A percentile compares a stretch with the other conserved stretches of the same genome.
phyloP scores from a whole-genome alignment of 148 eudicot species.

The Heliamphora exappendiculata region DNA sequence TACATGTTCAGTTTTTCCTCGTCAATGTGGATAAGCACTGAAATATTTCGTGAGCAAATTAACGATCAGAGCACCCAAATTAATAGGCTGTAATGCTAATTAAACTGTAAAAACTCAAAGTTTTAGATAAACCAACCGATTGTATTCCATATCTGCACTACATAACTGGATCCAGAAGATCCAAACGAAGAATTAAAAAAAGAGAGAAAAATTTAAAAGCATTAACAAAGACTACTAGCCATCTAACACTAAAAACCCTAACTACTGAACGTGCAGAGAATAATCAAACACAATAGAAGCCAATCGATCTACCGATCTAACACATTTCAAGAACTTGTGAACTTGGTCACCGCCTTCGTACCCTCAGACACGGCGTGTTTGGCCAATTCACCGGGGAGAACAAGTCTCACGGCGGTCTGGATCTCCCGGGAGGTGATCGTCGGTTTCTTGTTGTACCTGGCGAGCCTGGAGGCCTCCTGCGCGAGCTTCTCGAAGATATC shows the following conservation, averaged over 20 bases:
- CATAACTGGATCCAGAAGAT: neutral
- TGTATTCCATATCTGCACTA: constrained; percentile 7
- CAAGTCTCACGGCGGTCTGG: constrained; percentile 39
- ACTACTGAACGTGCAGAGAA: neutral
- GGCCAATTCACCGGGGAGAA: constrained; percentile 24
- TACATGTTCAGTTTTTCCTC: no score
- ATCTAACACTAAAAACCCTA: neutral
- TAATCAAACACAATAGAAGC: neutral
- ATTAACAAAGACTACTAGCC: neutral
- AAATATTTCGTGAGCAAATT: no score
- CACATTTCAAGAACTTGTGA: constrained; percentile 17
- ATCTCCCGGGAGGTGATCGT: constrained; percentile 37
- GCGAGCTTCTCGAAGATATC: constrained; percentile 46
- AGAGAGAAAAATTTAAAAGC: neutral
- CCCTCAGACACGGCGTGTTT: constrained; percentile 29
- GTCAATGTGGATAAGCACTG: no score
- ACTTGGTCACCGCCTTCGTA: constrained; percentile 24
- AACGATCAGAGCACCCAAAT: no score
- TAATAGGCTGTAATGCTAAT: no score
- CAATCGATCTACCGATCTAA: neutral
- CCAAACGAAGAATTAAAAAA: constrained; percentile 7
- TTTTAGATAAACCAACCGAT: neutral
- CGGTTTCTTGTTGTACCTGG: constrained; percentile 39
- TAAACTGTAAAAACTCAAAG: neutral
- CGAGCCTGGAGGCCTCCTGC: constrained; percentile 30